Evolutionary conservation across 129 eudicot species (phyloP).

Genomic region (Escallonia herrerae): DNA sequence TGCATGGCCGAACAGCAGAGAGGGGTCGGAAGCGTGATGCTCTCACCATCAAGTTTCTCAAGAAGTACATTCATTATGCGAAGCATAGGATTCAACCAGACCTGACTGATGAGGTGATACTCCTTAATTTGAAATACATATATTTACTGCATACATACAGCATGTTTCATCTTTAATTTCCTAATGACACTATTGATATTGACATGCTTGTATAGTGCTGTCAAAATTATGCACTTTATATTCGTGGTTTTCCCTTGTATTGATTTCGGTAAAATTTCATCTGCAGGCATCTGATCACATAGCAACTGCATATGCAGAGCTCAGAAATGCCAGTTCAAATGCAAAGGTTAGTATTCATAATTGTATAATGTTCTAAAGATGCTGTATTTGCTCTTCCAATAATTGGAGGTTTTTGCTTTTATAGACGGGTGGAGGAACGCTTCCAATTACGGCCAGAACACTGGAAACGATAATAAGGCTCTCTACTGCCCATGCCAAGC

Average conservation of each 20-base stretch:
- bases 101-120: constrained; percentile 89
- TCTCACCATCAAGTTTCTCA: constrained; percentile 85
- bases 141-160: background rate
- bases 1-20: constrained; percentile 63
- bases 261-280: constrained; percentile 16
- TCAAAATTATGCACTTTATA: background rate
- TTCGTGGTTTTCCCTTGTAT: background rate
- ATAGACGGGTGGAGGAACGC: constrained; percentile 87
- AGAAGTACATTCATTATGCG: constrained; percentile 92
- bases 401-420: constrained; percentile 5
- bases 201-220: too few species aligned
- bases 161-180: too few species aligned
- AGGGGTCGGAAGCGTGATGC: constrained; percentile 65
- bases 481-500: constrained; percentile 98
- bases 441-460: constrained; percentile 99
- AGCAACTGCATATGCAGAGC: constrained; percentile 97
- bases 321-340: constrained; percentile 73
- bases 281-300: constrained; percentile 88
- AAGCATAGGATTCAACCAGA: constrained; percentile 92
- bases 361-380: background rate
- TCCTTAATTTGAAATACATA: background rate
- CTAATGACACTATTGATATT: too few species aligned
- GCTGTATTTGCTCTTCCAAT: background rate
- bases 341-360: constrained; percentile 51
- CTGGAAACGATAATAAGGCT: constrained; percentile 91